Percentiles rank a stretch among this genome's conserved stretches.
Evolutionary conservation across 2,329 filamentous ascomycete genomes (phyloP).

Genomic region (Microsporum audouinii): DNA sequence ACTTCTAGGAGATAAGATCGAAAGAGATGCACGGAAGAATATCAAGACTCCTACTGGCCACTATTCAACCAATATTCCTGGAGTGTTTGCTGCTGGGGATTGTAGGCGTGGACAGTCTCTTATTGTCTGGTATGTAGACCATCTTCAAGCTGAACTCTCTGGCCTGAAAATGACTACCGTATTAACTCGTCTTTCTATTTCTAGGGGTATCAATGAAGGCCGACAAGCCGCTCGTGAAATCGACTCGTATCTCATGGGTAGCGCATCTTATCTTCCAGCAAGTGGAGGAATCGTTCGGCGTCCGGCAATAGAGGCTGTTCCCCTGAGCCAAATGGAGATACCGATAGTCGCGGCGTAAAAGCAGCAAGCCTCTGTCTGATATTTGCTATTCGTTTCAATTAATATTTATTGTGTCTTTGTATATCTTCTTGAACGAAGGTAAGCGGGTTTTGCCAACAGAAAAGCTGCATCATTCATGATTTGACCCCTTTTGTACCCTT

Average conservation of each 20-base stretch:
- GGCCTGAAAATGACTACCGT: background rate
- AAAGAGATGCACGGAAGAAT: conserved; percentile 88
- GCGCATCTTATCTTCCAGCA: conserved; percentile 65
- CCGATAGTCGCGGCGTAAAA: conserved; percentile 22
- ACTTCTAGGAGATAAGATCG: conserved; percentile 73
- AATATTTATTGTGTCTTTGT: background rate
- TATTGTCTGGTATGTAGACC: conserved; percentile 70
- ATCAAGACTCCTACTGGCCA: conserved; percentile 84
- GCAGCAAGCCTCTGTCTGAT: background rate
- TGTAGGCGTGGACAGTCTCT: conserved; percentile 89
- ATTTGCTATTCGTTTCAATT: background rate
- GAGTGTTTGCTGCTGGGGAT: conserved; percentile 88
- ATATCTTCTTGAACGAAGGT: background rate
- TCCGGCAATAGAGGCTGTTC: conserved; percentile 43
- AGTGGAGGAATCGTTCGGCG: conserved; percentile 88
- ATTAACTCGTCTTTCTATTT: background rate
- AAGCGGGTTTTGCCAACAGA: background rate
- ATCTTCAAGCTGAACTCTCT: background rate
- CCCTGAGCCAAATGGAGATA: conserved; percentile 18
- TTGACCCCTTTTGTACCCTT: background rate
- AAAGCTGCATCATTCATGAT: background rate
- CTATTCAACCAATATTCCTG: conserved; percentile 77
- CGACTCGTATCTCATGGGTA: conserved; percentile 71
- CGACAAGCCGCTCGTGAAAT: conserved; percentile 86
- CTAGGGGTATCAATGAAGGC: conserved; percentile 90